These are phyloP conservation scores for Cavenderia fasciculata DNA, from an alignment of 78 protist genomes.

Conservation along the genomic window DNA sequence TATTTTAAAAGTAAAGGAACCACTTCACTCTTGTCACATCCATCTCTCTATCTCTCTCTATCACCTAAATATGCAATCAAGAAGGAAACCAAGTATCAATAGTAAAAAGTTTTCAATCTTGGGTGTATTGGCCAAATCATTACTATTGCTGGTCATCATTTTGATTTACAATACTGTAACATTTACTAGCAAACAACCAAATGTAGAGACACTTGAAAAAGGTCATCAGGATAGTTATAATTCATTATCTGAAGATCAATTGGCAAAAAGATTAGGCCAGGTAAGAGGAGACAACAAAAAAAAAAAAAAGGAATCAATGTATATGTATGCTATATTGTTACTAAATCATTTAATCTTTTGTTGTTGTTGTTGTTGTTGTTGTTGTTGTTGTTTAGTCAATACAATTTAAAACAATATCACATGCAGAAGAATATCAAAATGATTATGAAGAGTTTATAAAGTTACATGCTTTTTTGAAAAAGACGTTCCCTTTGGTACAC, in stretches of 20 bases:
- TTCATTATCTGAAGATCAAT: conserved; percentile 8
- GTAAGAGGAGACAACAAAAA: background rate
- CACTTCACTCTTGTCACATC: no score
- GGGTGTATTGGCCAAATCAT: background rate
- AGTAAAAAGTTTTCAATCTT: background rate
- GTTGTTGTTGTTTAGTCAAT: background rate
- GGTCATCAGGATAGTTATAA: conserved; percentile 44
- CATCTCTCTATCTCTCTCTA: background rate
- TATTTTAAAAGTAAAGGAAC: no score
- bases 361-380: background rate
- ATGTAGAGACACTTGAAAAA: background rate
- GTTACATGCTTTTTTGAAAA: background rate
- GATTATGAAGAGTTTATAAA: background rate
- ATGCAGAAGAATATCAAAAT: background rate
- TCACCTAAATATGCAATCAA: background rate
- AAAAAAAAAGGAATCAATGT: background rate
- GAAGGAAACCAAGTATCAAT: background rate
- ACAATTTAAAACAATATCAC: conserved; percentile 54
- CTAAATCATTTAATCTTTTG: background rate
- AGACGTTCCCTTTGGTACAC: conserved; percentile 38
- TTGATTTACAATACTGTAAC: conserved; percentile 35
- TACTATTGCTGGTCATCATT: background rate
- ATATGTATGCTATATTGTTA: background rate
- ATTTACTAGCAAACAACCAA: conserved; percentile 70
- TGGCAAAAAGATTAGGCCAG: conserved; percentile 31